A percentile compares a stretch with the other conserved stretches of the same genome.
These are phyloP conservation scores for Agrostemma githago DNA, from an alignment of 148 eudicot species.

Conservation along the genomic window DNA sequence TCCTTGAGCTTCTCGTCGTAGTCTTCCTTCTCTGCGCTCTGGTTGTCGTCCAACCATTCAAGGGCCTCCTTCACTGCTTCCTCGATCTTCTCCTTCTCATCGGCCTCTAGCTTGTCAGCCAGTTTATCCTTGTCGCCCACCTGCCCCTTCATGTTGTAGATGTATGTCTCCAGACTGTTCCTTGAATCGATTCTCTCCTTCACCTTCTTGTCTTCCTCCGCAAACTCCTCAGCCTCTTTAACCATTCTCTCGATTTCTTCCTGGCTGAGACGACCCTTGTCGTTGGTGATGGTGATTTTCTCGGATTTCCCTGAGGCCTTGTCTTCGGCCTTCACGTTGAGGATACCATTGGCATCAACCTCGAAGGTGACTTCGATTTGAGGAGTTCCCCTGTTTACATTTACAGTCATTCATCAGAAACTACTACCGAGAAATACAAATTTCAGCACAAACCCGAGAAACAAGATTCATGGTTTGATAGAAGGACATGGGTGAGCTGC, in stretches of 20 bases:
- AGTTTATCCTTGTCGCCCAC: slow-evolving; percentile 49
- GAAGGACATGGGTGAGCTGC: too few species aligned
- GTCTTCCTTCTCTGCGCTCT: slow-evolving; percentile 56
- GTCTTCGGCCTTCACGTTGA: slow-evolving; percentile 64
- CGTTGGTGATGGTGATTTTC: slow-evolving; percentile 69
- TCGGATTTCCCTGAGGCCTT: slow-evolving; percentile 54
- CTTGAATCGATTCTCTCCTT: slow-evolving; percentile 56
- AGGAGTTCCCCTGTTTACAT: slow-evolving; percentile 60
- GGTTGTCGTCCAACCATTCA: slow-evolving; percentile 67
- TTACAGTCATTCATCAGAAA: slow-evolving; percentile 2
- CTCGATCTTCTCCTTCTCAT: slow-evolving; percentile 66
- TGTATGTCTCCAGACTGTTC: slow-evolving; percentile 55
- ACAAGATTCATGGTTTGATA: not conserved
- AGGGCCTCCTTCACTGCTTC: slow-evolving; percentile 57
- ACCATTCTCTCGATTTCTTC: slow-evolving; percentile 70
- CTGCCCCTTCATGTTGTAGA: slow-evolving; percentile 68
- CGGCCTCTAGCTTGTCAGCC: slow-evolving; percentile 55
- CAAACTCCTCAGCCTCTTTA: slow-evolving; percentile 52
- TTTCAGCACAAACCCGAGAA: not conserved
- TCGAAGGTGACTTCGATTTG: slow-evolving; percentile 85
- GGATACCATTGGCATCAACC: slow-evolving; percentile 67
- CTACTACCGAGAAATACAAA: not conserved
- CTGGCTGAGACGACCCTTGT: slow-evolving; percentile 54
- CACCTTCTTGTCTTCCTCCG: slow-evolving; percentile 62
- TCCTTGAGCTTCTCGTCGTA: slow-evolving; percentile 68